These are phyloP conservation scores for Selaginella moellendorffii DNA, from an alignment of 75 land plant genomes.

Conservation along the genomic window DNA sequence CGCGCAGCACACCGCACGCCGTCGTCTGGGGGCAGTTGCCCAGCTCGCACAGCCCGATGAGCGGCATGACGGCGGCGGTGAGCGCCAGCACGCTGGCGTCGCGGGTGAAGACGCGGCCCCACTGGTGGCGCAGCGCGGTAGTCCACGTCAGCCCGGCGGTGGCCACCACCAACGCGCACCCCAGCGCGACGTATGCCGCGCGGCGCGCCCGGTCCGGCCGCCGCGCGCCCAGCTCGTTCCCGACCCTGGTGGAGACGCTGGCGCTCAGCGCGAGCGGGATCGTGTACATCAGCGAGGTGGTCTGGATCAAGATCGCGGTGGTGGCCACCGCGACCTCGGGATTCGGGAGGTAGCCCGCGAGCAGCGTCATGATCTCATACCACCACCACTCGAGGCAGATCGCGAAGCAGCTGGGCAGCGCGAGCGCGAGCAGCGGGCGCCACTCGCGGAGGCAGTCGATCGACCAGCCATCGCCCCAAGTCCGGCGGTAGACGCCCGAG, in stretches of 20 bases:
- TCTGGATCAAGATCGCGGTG: slow-evolving; percentile 77
- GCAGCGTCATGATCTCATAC: neutral
- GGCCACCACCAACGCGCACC: slow-evolving; percentile 57
- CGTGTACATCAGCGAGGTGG: slow-evolving; percentile 78
- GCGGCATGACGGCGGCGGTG: slow-evolving; percentile 57
- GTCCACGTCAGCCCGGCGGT: slow-evolving; percentile 56
- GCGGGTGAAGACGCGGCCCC: slow-evolving; percentile 60
- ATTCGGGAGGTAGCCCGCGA: neutral
- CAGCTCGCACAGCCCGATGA: slow-evolving; percentile 75
- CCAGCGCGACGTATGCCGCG: slow-evolving; percentile 63
- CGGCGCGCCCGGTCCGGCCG: slow-evolving; percentile 49
- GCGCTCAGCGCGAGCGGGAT: slow-evolving; percentile 76
- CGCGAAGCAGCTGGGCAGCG: neutral
- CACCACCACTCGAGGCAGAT: neutral
- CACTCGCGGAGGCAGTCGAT: slow-evolving; percentile 12
- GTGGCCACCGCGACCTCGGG: slow-evolving; percentile 52
- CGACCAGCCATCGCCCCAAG: slow-evolving; percentile 22
- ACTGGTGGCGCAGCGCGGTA: slow-evolving; percentile 24
- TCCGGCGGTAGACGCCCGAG: slow-evolving; percentile 7
- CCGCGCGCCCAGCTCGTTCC: slow-evolving; percentile 82
- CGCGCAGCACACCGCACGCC: slow-evolving; percentile 77
- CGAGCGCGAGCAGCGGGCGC: slow-evolving; percentile 10
- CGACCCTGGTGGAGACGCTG: slow-evolving; percentile 65
- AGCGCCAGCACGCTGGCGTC: slow-evolving; percentile 40
- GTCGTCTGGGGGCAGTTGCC: slow-evolving; percentile 94